Evolutionary conservation across 768 basidiomycete species (phyloP).

Genomic region (Trametes cinnabarina): DNA sequence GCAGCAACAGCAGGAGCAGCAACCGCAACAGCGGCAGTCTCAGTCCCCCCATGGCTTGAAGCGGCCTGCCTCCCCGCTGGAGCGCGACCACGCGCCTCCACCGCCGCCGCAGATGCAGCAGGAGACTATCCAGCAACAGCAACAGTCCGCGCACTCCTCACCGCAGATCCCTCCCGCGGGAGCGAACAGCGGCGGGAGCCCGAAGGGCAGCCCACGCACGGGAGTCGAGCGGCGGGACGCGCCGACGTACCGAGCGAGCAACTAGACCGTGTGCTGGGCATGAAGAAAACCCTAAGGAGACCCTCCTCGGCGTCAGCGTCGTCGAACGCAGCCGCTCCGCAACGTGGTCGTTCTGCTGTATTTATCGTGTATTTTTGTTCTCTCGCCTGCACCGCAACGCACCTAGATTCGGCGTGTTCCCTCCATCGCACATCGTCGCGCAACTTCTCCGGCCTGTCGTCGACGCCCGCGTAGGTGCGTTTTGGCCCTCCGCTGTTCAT

Average conservation of each 20-base stretch:
- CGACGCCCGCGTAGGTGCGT: background rate
- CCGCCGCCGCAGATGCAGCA: constrained; percentile 13
- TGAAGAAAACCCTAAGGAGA: background rate
- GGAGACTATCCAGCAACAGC: constrained; percentile 6
- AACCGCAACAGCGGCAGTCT: background rate
- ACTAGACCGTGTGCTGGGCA: background rate
- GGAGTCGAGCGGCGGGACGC: constrained; percentile 12
- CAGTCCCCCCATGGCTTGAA: constrained; percentile 9
- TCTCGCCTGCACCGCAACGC: background rate
- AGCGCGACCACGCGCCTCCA: constrained; percentile 6
- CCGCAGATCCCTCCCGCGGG: constrained; percentile 14
- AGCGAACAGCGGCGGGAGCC: constrained; percentile 10
- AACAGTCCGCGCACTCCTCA: constrained; percentile 11
- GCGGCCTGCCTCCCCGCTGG: constrained; percentile 17
- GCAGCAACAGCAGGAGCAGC: constrained; percentile 6
- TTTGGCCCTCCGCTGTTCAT: background rate
- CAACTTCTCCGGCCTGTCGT: background rate
- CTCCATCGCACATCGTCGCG: background rate
- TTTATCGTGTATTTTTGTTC: constrained; percentile 21
- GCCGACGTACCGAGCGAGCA: constrained; percentile 15
- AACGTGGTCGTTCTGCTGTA: constrained; percentile 6
- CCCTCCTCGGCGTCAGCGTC: background rate
- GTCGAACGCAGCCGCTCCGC: background rate
- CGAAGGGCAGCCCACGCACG: constrained; percentile 8
- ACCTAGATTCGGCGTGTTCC: constrained; percentile 4